Base-by-base conservation (phyloP, 2,329 filamentous ascomycete species). In the Microcyclospora tardicrescens region DNA sequence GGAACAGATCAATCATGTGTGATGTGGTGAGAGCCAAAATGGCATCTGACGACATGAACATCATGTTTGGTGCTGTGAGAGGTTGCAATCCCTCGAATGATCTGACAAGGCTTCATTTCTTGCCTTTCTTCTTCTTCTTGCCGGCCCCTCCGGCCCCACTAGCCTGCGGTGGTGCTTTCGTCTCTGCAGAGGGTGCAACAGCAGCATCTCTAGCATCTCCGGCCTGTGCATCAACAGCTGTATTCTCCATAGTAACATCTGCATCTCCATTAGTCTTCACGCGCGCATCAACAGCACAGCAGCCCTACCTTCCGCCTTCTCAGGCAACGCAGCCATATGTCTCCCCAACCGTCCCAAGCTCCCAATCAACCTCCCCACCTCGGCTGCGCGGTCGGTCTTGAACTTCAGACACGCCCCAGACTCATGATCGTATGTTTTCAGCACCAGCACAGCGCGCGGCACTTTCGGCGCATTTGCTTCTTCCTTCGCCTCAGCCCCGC, bases 391-490 rank as follows among this genome's bases (percentile, higher is more conserved):
- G 57, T 80, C 81, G 28, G 91, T 98, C 58, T 76, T 73, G 69
- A 95, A 96, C 65, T 95, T 93, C 46, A 98, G 72, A 44, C 80
- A 80, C 41, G 80, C 79, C 54, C 91, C 91, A 39, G 79, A 81
- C 32, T 67, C 67, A 1, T 91, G 82, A 60, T 95, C 84, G 65
- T 79, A 96, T 4, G 91, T 91, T 67, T 93, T 96, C 44, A 98
- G 66, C 3, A 78, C 80, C 37, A 98, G 78, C 39, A 71, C 75
- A 47, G 81, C 86, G 47, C 72, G 72, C 4, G 78, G 68, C 2
- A 74, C 65, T 39, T 71, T 69, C 4, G 62, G 40, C 34, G 58
- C 46, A 34, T 53, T 39, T 29, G 52, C 45, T 9, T 44, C 40
- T 33, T 61, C 55, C 54, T 49, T 36, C 41, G 45, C 46, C 39